Evolutionary conservation across 148 eudicot species (phyloP).

Genomic region (Simmondsia chinensis): DNA sequence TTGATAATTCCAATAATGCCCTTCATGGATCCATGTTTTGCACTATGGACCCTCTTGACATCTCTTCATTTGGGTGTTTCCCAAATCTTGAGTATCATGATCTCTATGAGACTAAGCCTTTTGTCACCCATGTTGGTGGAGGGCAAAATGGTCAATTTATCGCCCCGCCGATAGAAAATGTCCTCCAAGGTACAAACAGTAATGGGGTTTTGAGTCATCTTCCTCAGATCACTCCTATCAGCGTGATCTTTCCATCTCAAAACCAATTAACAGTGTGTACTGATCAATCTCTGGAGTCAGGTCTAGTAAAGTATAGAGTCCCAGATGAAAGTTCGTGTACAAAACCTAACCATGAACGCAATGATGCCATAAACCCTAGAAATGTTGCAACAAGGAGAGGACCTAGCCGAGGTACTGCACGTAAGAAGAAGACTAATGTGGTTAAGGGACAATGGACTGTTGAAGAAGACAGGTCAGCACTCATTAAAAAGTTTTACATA

Average conservation of each 20-base stretch:
- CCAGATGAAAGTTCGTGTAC: conserved; percentile 57
- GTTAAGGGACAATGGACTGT: conserved; percentile 88
- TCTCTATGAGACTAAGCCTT: conserved; percentile 38
- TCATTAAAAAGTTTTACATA: no score
- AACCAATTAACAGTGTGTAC: conserved; percentile 1
- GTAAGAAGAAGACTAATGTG: conserved; percentile 42
- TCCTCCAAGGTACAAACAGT: conserved; percentile 8
- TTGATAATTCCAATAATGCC: conserved; percentile 34
- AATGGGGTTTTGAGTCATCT: conserved; percentile 15
- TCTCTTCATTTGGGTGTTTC: conserved; percentile 10
- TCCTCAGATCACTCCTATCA: conserved; percentile 13
- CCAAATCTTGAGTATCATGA: conserved; percentile 28
- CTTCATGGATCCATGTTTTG: conserved; percentile 21
- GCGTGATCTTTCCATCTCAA: conserved; percentile 7
- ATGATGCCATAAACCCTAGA: conserved; percentile 7
- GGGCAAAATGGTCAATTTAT: conserved; percentile 12
- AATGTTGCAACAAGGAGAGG: conserved; percentile 13
- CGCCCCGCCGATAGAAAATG: conserved; percentile 13
- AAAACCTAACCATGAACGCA: conserved; percentile 15
- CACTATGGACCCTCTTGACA: conserved; percentile 26
- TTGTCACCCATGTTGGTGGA: conserved; percentile 9
- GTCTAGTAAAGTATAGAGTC: conserved; percentile 19
- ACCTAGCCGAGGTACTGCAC: conserved; percentile 11
- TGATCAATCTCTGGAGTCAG: conserved; percentile 13
- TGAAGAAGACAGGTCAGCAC: conserved; percentile 90